Percentiles rank a stretch among this genome's conserved stretches.
phyloP scores from a whole-genome alignment of 108 stramenopile genomes.

The Cyclotella sp. region DNA sequence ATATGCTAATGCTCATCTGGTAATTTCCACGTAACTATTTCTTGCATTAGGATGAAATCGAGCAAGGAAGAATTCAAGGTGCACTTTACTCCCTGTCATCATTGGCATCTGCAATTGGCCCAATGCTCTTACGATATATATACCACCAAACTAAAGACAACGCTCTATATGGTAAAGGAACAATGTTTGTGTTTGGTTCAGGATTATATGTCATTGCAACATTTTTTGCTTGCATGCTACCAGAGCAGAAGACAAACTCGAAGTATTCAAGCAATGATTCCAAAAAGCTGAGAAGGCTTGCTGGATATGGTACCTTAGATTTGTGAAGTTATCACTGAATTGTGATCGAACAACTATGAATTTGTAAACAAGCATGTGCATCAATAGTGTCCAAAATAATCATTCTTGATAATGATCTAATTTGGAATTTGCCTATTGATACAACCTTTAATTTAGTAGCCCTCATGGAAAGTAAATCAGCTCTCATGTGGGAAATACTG shows the following conservation, averaged over 20 bases:
- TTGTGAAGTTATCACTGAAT: neutral
- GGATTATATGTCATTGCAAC: constrained; percentile 71
- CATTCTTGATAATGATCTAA: no score
- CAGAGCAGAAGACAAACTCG: constrained; percentile 67
- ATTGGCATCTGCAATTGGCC: constrained; percentile 78
- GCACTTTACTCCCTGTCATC: constrained; percentile 81
- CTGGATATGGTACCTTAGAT: constrained; percentile 1
- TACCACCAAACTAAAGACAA: constrained; percentile 64
- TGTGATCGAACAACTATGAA: no score
- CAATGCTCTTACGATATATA: constrained; percentile 62
- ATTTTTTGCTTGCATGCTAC: constrained; percentile 61
- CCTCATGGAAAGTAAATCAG: no score
- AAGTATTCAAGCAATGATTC: constrained; percentile 13
- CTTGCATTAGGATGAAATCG: constrained; percentile 44
- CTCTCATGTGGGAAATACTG: no score
- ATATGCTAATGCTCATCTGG: neutral
- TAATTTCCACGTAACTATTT: neutral
- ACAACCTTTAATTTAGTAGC: no score
- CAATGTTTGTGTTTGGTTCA: constrained; percentile 79
- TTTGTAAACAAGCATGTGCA: no score
- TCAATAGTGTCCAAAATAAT: no score
- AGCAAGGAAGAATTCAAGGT: constrained; percentile 90
- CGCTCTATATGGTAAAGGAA: constrained; percentile 66
- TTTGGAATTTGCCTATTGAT: no score
- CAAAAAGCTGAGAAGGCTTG: constrained; percentile 24